Conservation (phyloP, 2,329 filamentous ascomycete genomes). For the Colletotrichum chlorophyti region DNA sequence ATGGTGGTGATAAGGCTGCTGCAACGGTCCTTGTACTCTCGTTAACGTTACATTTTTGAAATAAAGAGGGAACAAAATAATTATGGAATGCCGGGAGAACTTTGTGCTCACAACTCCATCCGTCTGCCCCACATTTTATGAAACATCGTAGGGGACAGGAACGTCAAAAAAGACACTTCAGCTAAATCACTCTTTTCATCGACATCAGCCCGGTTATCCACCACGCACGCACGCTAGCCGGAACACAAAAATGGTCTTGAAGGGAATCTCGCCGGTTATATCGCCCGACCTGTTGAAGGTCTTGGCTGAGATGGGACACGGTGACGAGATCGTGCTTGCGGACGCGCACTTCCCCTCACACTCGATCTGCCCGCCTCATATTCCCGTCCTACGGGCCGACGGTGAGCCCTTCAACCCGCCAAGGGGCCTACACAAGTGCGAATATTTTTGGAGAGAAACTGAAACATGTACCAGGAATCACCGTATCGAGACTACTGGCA, state of each 20-base stretch:
- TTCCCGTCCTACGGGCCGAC: slow-evolving; percentile 20
- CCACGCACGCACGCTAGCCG: too few relatives aligned
- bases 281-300: slow-evolving; percentile 27
- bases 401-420: background rate
- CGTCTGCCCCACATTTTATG: too few relatives aligned
- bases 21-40: too few relatives aligned
- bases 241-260: slow-evolving; percentile 23
- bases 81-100: too few relatives aligned
- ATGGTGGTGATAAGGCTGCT: too few relatives aligned
- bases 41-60: too few relatives aligned
- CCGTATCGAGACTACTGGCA: slow-evolving; percentile 18
- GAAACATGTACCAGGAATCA: slow-evolving; percentile 3
- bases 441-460: background rate
- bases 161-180: too few relatives aligned
- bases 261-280: slow-evolving; percentile 25
- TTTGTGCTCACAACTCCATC: too few relatives aligned
- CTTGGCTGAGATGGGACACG: slow-evolving; percentile 25
- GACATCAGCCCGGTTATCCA: too few relatives aligned
- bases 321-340: slow-evolving; percentile 22
- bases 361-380: slow-evolving; percentile 24
- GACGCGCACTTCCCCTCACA: slow-evolving; percentile 27
- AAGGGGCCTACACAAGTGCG: background rate
- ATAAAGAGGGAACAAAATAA: too few relatives aligned
- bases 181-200: too few relatives aligned
- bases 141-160: too few relatives aligned